Base-by-base conservation (phyloP, 176 grass and related monocot species). In the Ananas comosus region DNA sequence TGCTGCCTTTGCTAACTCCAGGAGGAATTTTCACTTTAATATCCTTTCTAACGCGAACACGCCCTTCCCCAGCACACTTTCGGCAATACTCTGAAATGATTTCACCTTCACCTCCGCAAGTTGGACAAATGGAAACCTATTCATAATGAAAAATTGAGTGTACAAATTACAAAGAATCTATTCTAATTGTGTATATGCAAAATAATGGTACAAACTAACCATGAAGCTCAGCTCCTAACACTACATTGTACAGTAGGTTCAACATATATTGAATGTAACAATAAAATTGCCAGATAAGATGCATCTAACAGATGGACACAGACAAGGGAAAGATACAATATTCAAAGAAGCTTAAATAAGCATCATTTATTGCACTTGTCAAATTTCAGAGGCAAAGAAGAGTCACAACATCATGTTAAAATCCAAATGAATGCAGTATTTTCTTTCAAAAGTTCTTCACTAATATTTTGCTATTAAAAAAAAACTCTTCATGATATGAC, bases 1-100 rank as follows among this genome's bases (percentile, higher is more conserved):
- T 97, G 77, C 93, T 97, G 68, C 93, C 93, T 85, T 97, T 97
- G 79, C 89, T 90, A 72, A 97, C 89, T 59, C 93, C 93, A 71
- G 86, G 84, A 79, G 93, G 93, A 25, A 92, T 87, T 88, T 92
- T 92, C 51, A 97, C 86, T 86, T 97, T 97, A 65, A 97, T 97
- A 27, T 97, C 93, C 72, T 97, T 97, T 83, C 83, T 88, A 51
- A 92, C 69, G 74, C 93, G 88, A 73, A 90, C 70, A 79, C 93
- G 83, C 24, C 93, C 93, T 91, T 97, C 93, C 64, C 93, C 93
- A 48, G 86, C 75, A 76, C 93, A 97, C 73, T 92, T 90, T 17
- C 72, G 80, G 77, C 93, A 97, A 83, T 92, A 97, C 61, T 97
- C 89, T 19, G 86, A 97, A 90, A 92, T 83, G 28, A 85, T 56